Conservation (phyloP, 306 rosid species). For the Cucurbita ficifolia region DNA sequence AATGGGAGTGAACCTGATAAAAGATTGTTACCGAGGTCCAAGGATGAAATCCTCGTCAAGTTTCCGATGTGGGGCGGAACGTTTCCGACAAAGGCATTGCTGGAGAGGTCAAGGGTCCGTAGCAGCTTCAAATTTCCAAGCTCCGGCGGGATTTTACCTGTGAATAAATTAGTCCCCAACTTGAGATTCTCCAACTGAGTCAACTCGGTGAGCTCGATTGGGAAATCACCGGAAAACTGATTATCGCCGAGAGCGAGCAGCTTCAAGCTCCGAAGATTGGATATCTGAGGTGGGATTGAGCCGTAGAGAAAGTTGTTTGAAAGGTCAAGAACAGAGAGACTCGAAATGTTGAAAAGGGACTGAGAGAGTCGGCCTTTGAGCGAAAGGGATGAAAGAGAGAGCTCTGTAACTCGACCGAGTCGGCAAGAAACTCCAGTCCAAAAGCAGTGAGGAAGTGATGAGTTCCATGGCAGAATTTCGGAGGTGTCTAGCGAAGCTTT, state of each 20-base stretch:
- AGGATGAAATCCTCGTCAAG: slow-evolving; percentile 37
- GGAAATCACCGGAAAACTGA: slow-evolving; percentile 27
- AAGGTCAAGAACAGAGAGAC: slow-evolving; percentile 52
- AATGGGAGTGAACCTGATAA: slow-evolving; percentile 64
- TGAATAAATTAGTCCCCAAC: slow-evolving; percentile 41
- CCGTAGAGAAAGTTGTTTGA: slow-evolving; percentile 44
- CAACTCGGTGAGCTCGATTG: slow-evolving; percentile 23
- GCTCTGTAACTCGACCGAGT: slow-evolving; percentile 53
- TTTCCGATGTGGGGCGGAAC: slow-evolving; percentile 53
- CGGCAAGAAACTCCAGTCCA: slow-evolving; percentile 70
- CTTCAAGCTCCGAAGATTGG: slow-evolving; percentile 17
- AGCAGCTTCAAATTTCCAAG: slow-evolving; percentile 29
- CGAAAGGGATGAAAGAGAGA: slow-evolving; percentile 32
- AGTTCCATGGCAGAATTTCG: slow-evolving; percentile 42
- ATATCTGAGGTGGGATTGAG: slow-evolving; percentile 31
- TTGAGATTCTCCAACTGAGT: slow-evolving; percentile 30
- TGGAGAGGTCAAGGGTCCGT: slow-evolving; percentile 49
- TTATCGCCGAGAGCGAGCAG: slow-evolving; percentile 23
- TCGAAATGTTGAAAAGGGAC: slow-evolving; percentile 31
- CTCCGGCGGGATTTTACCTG: slow-evolving; percentile 47
- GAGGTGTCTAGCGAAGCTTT: slow-evolving; percentile 35
- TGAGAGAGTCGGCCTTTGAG: slow-evolving; percentile 40
- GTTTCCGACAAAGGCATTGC: slow-evolving; percentile 44
- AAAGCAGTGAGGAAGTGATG: slow-evolving; percentile 37
- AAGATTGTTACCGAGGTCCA: slow-evolving; percentile 61